Percentiles rank a stretch among this genome's conserved stretches.
phyloP scores from a whole-genome alignment of 352 stramenopile genomes.

The Phytophthora capsici region DNA sequence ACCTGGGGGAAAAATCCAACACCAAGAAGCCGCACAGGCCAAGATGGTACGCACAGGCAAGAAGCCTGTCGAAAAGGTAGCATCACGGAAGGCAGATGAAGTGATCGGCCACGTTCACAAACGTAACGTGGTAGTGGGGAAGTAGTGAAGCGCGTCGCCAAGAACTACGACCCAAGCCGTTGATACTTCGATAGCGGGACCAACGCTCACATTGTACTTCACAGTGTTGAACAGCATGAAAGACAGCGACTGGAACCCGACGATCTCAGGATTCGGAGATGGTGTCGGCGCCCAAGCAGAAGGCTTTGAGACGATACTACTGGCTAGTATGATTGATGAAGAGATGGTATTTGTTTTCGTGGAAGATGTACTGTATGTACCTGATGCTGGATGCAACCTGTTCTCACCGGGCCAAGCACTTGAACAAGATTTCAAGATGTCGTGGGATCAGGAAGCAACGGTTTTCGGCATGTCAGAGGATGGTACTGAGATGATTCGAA shows the following conservation, averaged over 20 bases:
- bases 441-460: constrained; percentile 4
- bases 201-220: constrained; percentile 31
- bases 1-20: background rate
- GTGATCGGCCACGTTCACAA: background rate
- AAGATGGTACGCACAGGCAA: too few species aligned
- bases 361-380: constrained; percentile 19
- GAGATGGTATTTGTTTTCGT: constrained; percentile 17
- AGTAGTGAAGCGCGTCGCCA: constrained; percentile 1
- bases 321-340: constrained; percentile 11
- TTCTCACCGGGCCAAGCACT: constrained; percentile 17
- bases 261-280: constrained; percentile 5
- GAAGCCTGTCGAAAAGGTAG: background rate
- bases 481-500: constrained; percentile 15
- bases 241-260: constrained; percentile 21
- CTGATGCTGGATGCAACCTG: constrained; percentile 16
- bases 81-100: background rate
- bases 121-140: constrained; percentile 1
- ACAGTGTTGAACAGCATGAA: constrained; percentile 15
- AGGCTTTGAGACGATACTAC: constrained; percentile 22
- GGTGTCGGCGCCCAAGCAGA: constrained; percentile 3
- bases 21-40: background rate
- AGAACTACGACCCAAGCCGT: constrained; percentile 1
- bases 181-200: constrained; percentile 26
- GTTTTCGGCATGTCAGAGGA: constrained; percentile 20
- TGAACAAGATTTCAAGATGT: constrained; percentile 19